A percentile compares a stretch with the other conserved stretches of the same genome.
Conservation (phyloP, 2,329 filamentous ascomycete species). For the Sporothrix pseudoabietina region DNA sequence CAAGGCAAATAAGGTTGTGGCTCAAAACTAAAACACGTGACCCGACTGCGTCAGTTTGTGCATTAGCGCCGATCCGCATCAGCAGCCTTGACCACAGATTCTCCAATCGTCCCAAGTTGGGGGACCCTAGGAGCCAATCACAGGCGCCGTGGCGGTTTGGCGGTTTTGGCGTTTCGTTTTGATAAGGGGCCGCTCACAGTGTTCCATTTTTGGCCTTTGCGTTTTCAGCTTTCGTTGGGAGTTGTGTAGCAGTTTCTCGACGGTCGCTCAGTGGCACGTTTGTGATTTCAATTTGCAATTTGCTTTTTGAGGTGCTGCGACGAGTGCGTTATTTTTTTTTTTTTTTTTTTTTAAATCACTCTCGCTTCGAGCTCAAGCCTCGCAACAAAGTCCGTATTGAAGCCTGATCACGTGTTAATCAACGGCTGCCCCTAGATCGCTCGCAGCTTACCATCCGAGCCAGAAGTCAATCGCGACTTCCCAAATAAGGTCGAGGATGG, state of each 20-base stretch:
- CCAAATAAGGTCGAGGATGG: background rate
- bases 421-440: background rate
- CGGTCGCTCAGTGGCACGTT: background rate
- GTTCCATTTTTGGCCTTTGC: slow-evolving; percentile 20
- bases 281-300: background rate
- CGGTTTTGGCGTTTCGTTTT: slow-evolving; percentile 30
- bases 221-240: background rate
- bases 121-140: slow-evolving; percentile 33
- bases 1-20: slow-evolving; percentile 31
- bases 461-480: background rate
- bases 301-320: too few species aligned
- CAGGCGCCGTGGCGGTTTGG: background rate
- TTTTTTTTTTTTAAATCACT: background rate
- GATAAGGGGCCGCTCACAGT: slow-evolving; percentile 11
- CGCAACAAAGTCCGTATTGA: background rate
- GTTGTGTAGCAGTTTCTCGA: background rate
- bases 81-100: slow-evolving; percentile 19
- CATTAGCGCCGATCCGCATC: slow-evolving; percentile 36
- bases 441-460: slow-evolving; percentile 6
- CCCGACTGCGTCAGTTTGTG: slow-evolving; percentile 30
- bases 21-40: slow-evolving; percentile 30
- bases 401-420: background rate
- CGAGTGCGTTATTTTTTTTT: background rate
- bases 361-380: background rate
- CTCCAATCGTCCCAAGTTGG: slow-evolving; percentile 33